Evolutionary conservation across 1,139 yeast genomes (phyloP).

Genomic region (Debaryomycetaceae sp.): DNA sequence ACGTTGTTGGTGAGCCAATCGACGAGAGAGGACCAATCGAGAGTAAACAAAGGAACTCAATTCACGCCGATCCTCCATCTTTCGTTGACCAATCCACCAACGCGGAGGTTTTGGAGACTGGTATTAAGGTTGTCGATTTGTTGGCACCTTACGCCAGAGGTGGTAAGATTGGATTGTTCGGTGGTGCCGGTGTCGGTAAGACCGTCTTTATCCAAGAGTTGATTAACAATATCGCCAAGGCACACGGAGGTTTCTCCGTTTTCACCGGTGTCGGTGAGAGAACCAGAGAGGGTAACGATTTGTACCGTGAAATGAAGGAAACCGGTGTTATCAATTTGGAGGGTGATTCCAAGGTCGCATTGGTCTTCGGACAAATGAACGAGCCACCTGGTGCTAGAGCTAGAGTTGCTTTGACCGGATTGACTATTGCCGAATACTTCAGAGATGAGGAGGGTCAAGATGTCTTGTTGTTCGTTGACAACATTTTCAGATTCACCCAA

Average conservation of each 20-base stretch:
- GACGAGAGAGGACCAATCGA: slow-evolving; percentile 99
- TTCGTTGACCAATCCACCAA: slow-evolving; percentile 96
- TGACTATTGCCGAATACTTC: slow-evolving; percentile 99
- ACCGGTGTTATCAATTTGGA: slow-evolving; percentile 99
- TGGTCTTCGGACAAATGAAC: slow-evolving; percentile 99
- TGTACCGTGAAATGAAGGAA: slow-evolving; percentile 99
- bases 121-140: slow-evolving; percentile 99
- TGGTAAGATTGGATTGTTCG: slow-evolving; percentile 99
- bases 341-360: slow-evolving; percentile 99
- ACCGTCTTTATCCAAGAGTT: slow-evolving; percentile 99
- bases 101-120: slow-evolving; percentile 98
- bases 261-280: slow-evolving; percentile 99
- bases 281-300: slow-evolving; percentile 99
- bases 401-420: slow-evolving; percentile 99
- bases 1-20: slow-evolving; percentile 99
- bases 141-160: slow-evolving; percentile 99
- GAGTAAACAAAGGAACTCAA: slow-evolving; percentile 89
- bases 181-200: slow-evolving; percentile 99
- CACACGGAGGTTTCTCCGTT: slow-evolving; percentile 99
- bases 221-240: slow-evolving; percentile 99
- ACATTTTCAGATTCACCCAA: slow-evolving; percentile 99
- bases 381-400: slow-evolving; percentile 99
- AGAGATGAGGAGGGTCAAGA: slow-evolving; percentile 99
- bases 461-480: slow-evolving; percentile 98
- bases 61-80: slow-evolving; percentile 96